Base-by-base conservation (phyloP, 768 basidiomycete genomes). In the Termitomyces bulborhizus region DNA sequence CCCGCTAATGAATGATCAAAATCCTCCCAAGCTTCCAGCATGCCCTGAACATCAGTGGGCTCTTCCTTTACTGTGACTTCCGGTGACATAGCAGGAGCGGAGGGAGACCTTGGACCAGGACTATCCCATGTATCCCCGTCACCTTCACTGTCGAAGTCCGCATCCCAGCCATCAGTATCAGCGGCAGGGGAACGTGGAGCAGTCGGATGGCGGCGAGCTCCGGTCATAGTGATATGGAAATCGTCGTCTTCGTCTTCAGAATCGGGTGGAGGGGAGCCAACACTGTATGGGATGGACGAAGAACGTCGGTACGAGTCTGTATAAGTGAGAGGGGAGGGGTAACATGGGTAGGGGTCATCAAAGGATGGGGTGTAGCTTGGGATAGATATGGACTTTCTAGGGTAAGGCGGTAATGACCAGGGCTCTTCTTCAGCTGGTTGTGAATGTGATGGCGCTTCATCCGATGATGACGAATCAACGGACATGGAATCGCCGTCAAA, bases 1-100 rank as follows among this genome's bases (percentile, higher is more conserved):
- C 74, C 77, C 3, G 72, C 72, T 37, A 75, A 61, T 61, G 69
- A 64, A 53, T 66, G 63, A 61, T 85, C 83, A 56, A 83, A 74
- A 59, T 80, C 77, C 50, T 88, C 87, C 86, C 86, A 90, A 16
- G 80, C 81, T 54, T 86, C 84, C 43, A 88, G 66, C 69, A 86
- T 77, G 12, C 80, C 80, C 60, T 83, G 79, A 4, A 86, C 78
- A 60, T 88, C 85, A 18, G 70, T 71, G 1, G 78, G 76, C 58
- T 88, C 85, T 58, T 80, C 77, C 66, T 87, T 85, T 57, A 87
- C 77, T 8, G 68, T 59, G 7, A 76, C 62, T 24, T 73, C 68
- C 31, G 71, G 53, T 7, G 56, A 58, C 29, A 71, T 53, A 9
- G 73, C 62, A n/a, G 81, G 79, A 8, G 78, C 81, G 1, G 82